Base-by-base conservation (phyloP, 345 rosid species). In the Sisymbrium irio region DNA sequence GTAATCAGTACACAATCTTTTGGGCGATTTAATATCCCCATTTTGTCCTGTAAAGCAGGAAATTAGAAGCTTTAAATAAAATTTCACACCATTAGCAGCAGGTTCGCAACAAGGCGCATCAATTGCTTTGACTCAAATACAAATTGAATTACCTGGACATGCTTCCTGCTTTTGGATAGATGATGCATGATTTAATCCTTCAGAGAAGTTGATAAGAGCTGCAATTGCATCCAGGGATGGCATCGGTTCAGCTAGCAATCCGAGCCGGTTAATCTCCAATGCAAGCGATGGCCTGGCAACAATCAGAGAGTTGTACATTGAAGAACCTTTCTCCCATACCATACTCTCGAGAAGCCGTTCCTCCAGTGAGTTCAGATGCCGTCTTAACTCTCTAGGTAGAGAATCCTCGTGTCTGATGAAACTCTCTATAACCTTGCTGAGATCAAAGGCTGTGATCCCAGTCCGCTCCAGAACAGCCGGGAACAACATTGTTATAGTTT, bases 311-410 rank as follows among this genome's bases (percentile, higher is more conserved):
- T 95, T 95, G 85, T 89, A 95, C 97, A 92, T 85, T 41, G 99
- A 92, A 37, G 97, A 95, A 59, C 97, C 97, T 77, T 86, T 95
- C 76, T 90, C 97, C 99, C 98, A 95, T 17, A 92, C 99, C 99
- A 95, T 88, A 80, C 95, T 92, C 85, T 95, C 98, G 77, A 95
- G 77, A 76, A 95, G 96, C 42, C 94, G 83, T 85, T 95, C 97
- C 84, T 95, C 99, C 80, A 95, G 69, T 13, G 98, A 92, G 81
- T 92, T 95, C 65, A 95, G 80, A 84, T 95, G 99, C 77, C 99
- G 87, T 81, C 97, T 88, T 76, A 95, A 71, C 82, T 95, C 99
- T 76, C 98, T 88, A 30, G 99, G 99, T 9, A 95, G 89, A 78
- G 98, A 85, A 45, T 89, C 99, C 82, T 95, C 99, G 49, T 95